These are phyloP conservation scores for Pythium diclinum DNA, from an alignment of 352 stramenopile species.

Conservation along the genomic window DNA sequence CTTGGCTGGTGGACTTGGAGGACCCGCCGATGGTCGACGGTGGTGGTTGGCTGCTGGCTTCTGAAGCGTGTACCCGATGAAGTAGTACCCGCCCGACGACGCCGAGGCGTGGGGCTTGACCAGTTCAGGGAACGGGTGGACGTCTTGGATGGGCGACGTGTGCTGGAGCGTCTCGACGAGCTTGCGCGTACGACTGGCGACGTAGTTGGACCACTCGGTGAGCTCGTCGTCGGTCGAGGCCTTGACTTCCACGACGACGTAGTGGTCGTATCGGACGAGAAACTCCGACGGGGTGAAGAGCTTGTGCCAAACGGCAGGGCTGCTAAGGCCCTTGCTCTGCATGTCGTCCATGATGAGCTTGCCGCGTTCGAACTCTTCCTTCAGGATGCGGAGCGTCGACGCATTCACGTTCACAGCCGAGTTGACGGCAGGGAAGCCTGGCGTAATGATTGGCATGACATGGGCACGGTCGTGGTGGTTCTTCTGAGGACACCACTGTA, in stretches of 20 bases:
- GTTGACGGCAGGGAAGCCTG: slow-evolving; percentile 80
- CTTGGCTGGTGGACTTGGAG: neutral
- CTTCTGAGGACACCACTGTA: slow-evolving; percentile 70
- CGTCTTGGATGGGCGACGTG: slow-evolving; percentile 45
- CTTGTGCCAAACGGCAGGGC: slow-evolving; percentile 66
- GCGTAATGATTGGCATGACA: slow-evolving; percentile 87
- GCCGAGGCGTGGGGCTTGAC: slow-evolving; percentile 28
- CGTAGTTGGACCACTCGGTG: slow-evolving; percentile 69
- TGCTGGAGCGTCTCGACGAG: slow-evolving; percentile 80
- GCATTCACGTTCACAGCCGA: slow-evolving; percentile 81
- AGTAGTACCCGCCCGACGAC: slow-evolving; percentile 48
- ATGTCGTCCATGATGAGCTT: slow-evolving; percentile 79
- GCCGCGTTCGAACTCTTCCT: slow-evolving; percentile 71
- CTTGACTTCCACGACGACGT: slow-evolving; percentile 62
- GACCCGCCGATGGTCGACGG: slow-evolving; percentile 1
- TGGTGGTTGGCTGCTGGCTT: slow-evolving; percentile 1
- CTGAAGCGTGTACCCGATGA: slow-evolving; percentile 65
- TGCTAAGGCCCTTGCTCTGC: slow-evolving; percentile 52
- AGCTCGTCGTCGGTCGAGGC: slow-evolving; percentile 57
- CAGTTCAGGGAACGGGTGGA: slow-evolving; percentile 74
- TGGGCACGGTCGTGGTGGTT: slow-evolving; percentile 79
- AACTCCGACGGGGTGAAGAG: slow-evolving; percentile 78
- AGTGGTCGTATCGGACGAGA: slow-evolving; percentile 81
- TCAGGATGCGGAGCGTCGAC: slow-evolving; percentile 70
- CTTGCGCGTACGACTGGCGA: slow-evolving; percentile 79